Percentiles rank a stretch among this genome's conserved stretches.
These are phyloP conservation scores for Nemania bipapillata DNA, from an alignment of 2,329 filamentous ascomycete genomes.

Conservation along the genomic window DNA sequence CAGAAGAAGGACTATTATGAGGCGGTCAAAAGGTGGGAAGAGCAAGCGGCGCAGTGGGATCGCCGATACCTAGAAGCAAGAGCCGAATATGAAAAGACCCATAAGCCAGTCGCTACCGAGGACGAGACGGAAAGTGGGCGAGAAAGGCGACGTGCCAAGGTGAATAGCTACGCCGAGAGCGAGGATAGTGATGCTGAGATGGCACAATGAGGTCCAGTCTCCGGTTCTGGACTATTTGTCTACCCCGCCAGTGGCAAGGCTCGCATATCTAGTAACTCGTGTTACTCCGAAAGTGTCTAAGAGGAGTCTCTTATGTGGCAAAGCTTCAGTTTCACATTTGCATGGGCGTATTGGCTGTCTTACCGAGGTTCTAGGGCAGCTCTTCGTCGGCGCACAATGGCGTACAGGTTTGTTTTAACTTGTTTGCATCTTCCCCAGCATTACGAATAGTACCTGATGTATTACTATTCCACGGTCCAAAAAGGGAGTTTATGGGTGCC, in stretches of 20 bases:
- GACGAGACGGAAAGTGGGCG: slow-evolving; percentile 45
- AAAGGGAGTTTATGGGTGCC: slow-evolving; percentile 12
- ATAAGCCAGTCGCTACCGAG: slow-evolving; percentile 57
- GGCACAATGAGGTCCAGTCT: slow-evolving; percentile 31
- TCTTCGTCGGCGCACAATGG: slow-evolving; percentile 14
- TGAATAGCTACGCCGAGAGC: slow-evolving; percentile 55
- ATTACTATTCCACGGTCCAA: slow-evolving; percentile 7
- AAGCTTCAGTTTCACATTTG: slow-evolving; percentile 13
- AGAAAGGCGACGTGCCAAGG: slow-evolving; percentile 50
- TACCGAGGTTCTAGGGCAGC: not conserved
- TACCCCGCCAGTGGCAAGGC: not conserved
- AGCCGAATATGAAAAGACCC: slow-evolving; percentile 62
- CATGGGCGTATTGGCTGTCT: slow-evolving; percentile 23
- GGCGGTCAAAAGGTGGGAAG: slow-evolving; percentile 68
- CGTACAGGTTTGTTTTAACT: slow-evolving; percentile 13
- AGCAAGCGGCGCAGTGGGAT: slow-evolving; percentile 77
- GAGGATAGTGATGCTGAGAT: slow-evolving; percentile 53
- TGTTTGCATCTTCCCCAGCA: slow-evolving; percentile 23
- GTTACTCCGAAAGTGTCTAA: not conserved
- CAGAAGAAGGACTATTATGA: slow-evolving; percentile 74
- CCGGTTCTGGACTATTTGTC: not conserved
- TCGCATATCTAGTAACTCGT: not conserved
- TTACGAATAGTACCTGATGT: not conserved
- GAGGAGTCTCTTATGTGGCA: not conserved
- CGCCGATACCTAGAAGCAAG: slow-evolving; percentile 67